A percentile compares a stretch with the other conserved stretches of the same genome.
Conservation (phyloP, 257 asterid species). For the Solanum corneliomulleri region DNA sequence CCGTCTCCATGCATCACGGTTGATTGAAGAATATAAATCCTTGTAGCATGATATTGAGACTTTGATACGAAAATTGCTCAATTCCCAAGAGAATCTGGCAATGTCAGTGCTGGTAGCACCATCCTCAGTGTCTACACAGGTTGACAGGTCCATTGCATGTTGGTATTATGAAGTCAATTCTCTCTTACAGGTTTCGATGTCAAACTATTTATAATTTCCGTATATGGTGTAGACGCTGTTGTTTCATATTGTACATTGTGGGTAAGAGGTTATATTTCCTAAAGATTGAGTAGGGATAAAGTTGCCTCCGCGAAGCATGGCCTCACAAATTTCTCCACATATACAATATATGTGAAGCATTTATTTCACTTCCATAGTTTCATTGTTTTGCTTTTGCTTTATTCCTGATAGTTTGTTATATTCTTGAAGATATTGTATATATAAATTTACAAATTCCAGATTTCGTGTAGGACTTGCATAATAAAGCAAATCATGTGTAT, state of each 20-base stretch:
- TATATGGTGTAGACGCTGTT: background rate
- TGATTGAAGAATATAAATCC: slow-evolving; percentile 87
- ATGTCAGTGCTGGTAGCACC: background rate
- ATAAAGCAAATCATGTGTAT: background rate
- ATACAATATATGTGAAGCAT: background rate
- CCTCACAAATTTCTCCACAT: background rate
- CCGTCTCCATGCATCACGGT: slow-evolving; percentile 88
- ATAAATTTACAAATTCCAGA: background rate
- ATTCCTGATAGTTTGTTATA: background rate
- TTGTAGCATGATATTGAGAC: slow-evolving; percentile 16
- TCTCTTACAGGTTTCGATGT: background rate
- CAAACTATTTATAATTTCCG: background rate
- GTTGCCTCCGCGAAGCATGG: background rate
- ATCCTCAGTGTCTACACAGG: background rate
- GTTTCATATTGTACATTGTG: background rate
- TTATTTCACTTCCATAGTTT: background rate
- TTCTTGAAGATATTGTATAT: background rate
- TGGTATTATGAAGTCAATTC: background rate
- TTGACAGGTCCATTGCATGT: too few species aligned
- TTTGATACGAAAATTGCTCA: background rate
- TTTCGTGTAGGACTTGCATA: background rate
- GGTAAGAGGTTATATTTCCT: background rate
- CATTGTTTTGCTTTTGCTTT: background rate
- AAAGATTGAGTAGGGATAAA: background rate
- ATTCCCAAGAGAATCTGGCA: background rate